phyloP scores from a whole-genome alignment of 129 eudicot species.

The Chrysanthemum lavandulifolium region DNA sequence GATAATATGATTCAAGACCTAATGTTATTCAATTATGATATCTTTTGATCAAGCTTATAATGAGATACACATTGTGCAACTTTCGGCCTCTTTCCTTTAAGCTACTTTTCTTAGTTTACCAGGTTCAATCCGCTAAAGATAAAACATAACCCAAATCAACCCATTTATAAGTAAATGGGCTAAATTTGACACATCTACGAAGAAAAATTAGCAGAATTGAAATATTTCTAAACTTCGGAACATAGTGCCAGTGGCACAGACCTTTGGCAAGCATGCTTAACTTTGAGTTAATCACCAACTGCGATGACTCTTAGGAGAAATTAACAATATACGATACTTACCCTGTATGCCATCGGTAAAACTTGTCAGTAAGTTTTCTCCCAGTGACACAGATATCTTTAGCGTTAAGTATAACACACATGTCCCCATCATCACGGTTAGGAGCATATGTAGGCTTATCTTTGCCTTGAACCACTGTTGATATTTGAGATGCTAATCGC shows the following conservation, averaged over 20 bases:
- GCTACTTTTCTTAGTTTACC: no score
- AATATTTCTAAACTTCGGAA: background rate
- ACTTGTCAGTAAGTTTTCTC: conserved; percentile 83
- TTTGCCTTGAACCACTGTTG: conserved; percentile 89
- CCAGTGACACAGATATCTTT: conserved; percentile 86
- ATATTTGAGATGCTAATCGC: conserved; percentile 84
- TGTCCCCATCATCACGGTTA: conserved; percentile 86
- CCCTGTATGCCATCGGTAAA: conserved; percentile 94
- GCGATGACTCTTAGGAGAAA: background rate
- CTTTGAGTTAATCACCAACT: background rate
- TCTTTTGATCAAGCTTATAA: background rate
- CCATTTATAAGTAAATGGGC: background rate
- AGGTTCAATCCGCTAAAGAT: no score
- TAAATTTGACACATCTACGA: background rate
- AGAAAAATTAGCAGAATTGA: background rate
- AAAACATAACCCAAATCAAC: background rate
- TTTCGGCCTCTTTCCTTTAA: no score
- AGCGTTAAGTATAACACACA: conserved; percentile 85
- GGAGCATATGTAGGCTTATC: conserved; percentile 92
- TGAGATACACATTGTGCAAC: no score
- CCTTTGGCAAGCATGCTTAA: background rate
- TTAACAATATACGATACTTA: conserved; percentile 18
- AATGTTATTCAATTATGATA: background rate
- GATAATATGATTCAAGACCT: background rate
- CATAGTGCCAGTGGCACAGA: background rate